Base-by-base conservation (phyloP, 176 grass and related monocot species). In the Rhipidocladum racemiflorum region DNA sequence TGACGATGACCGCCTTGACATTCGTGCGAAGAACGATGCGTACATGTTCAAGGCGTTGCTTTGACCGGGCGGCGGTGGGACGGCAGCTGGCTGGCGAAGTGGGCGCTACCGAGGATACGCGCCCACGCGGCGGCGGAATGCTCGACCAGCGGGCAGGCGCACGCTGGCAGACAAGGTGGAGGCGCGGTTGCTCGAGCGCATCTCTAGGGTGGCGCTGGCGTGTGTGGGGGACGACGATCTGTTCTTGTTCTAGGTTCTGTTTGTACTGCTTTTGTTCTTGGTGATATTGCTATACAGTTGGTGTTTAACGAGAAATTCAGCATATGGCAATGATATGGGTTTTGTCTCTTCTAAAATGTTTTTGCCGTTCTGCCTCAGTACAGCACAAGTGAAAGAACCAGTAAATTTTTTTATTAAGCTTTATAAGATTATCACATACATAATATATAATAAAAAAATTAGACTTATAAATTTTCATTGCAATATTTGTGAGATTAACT, bases 31-130 rank as follows among this genome's bases (percentile, higher is more conserved):
- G 85, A 88, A 82, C 65, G 94, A 97, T 63, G 89, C 90, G 61
- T 93, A 97, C 23, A 87, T 77, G 73, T 93, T 97, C 65, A 91
- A 91, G 69, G 91, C 89, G 73, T 50, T 93, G 66, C 61, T 93
- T 61, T 97, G 46, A 93, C 84, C 2, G 87, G 91, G 43, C 88
- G 79, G 34, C 87, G 63, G 57, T 83, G 91, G 78, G 81, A 89
- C 6, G 70, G 66, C 21, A 86, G 85, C 35, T 42, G 45, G 53
- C 23, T 93, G 53, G 89, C 86, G 29, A 75, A 82, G 4, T 93
- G 91, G 91, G 91, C 94, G 7, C 34, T 93, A 46, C 86, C 91
- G 2, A 27, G 30, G 18, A 88, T 97, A 45, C 81, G 85, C 54
- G 75, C 48, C 14, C 65, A 68, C 21, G 57, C 54, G 65, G n/a